Evolutionary conservation across 768 basidiomycete genomes (phyloP), one percentile per base, ranked within the genome.

Genomic region (Panaeolus papilionaceus): DNA sequence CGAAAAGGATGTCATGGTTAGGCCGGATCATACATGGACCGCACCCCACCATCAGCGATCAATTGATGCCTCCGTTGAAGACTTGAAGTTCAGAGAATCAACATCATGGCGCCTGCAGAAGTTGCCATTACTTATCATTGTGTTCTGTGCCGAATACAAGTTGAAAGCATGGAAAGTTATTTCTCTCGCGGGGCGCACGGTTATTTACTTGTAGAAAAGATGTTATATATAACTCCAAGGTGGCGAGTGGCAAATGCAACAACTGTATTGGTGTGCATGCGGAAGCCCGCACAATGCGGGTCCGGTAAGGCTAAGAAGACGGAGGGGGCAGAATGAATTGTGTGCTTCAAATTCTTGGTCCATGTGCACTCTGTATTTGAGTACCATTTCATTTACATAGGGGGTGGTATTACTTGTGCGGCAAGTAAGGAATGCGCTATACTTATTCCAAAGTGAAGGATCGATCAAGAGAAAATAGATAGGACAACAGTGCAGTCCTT

Each of bases 211-310:
- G 40, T 42, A 42, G 40, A 9, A 16, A 16, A 42, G 40, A 16
- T 33, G 40, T 11, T 42, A 42, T 42, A 42, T 42, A 42, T 11
- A 42, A 16, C 16, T 42, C 11, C 11, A 42, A 42, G 40, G 16
- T 10, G 40, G 16, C 4, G 9, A 33, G 33, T 2, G 39, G 14
- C 47, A 23, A 20, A 23, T 20, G n/a, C n/a, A 26, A 9, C 8
- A 7, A 23, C 7, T 49, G 10, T 49, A 49, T 49, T 20, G 4
- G 23, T 23, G 20, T 18, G 20, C 20, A 23, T 20, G 37, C 54
- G 54, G 54, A 58, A 58, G 54, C 26, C 54, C 54, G 54, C 54
- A 28, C 8, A 33, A n/a, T 28, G 12, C 54, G 54, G 54, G 4
- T 16, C 26, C 26, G 54, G 54, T 11, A 37, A 8, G 28, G 54